phyloP scores from a whole-genome alignment of 768 basidiomycete genomes.

The Phylloporus sp. region DNA sequence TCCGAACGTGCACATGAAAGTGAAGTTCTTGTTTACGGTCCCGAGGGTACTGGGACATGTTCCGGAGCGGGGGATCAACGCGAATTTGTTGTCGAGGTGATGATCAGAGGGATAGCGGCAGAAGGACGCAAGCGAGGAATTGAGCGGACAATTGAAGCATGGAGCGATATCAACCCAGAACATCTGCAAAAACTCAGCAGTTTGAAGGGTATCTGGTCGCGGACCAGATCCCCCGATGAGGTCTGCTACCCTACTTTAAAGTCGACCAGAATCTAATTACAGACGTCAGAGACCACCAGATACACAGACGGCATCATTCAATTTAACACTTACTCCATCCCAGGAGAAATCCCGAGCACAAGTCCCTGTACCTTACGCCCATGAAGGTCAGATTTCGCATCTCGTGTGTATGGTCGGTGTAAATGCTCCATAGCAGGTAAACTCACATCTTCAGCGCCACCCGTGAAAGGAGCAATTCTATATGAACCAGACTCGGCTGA shows the following conservation, averaged over 20 bases:
- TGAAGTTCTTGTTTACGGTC: slow-evolving; percentile 57
- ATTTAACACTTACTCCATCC: slow-evolving; percentile 75
- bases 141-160: slow-evolving; percentile 64
- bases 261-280: not conserved
- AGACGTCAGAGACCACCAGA: slow-evolving; percentile 42
- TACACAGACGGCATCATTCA: slow-evolving; percentile 77
- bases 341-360: slow-evolving; percentile 77
- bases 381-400: slow-evolving; percentile 57
- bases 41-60: slow-evolving; percentile 45
- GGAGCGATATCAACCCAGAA: slow-evolving; percentile 43
- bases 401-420: not conserved
- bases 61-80: slow-evolving; percentile 30
- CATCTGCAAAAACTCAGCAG: slow-evolving; percentile 48
- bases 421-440: slow-evolving; percentile 32
- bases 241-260: slow-evolving; percentile 26
- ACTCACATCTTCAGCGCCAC: slow-evolving; percentile 11
- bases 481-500: slow-evolving; percentile 94
- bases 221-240: slow-evolving; percentile 30
- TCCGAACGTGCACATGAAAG: slow-evolving; percentile 58
- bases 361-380: slow-evolving; percentile 88
- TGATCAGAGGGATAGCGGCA: slow-evolving; percentile 44
- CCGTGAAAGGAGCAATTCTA: slow-evolving; percentile 51
- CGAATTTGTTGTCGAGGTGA: slow-evolving; percentile 62
- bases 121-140: slow-evolving; percentile 50
- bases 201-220: slow-evolving; percentile 45